Evolutionary conservation across 2,329 filamentous ascomycete genomes (phyloP).

Genomic region (Colletotrichum phormii): DNA sequence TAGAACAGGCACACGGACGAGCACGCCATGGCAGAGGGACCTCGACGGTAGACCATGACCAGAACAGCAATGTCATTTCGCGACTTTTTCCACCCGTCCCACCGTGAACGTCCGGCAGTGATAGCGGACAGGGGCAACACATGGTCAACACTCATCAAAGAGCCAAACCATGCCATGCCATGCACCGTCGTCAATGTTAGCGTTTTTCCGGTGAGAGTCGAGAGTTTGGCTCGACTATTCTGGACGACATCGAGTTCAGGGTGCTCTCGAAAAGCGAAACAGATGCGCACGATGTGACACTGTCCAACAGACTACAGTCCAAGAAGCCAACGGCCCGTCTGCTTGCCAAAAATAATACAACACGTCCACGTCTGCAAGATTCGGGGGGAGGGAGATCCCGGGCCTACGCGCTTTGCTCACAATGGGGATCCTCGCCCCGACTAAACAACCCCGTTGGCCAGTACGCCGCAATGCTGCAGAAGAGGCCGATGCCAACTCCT

Average conservation of each 20-base stretch:
- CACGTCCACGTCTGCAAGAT: constrained; percentile 14
- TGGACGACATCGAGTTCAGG: background rate
- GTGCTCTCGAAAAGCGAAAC: background rate
- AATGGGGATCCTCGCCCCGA: background rate
- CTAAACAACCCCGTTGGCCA: background rate
- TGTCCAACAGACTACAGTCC: background rate
- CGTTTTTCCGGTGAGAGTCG: constrained; percentile 16
- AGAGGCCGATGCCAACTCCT: background rate
- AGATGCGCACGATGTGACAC: background rate
- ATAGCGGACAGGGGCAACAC: background rate
- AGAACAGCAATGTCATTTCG: constrained; percentile 36
- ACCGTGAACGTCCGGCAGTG: background rate
- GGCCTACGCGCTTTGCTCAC: background rate
- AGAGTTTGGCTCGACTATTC: background rate
- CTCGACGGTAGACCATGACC: constrained; percentile 32
- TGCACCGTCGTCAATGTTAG: constrained; percentile 7
- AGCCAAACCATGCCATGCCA: constrained; percentile 4
- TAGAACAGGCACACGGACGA: background rate
- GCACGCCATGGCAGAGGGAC: constrained; percentile 10
- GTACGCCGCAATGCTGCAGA: background rate
- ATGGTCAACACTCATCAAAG: background rate
- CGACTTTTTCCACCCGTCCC: constrained; percentile 18
- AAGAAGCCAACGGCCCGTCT: background rate
- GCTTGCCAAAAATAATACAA: background rate
- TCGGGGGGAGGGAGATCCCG: constrained; percentile 15